Evolutionary conservation across 2,329 filamentous ascomycete genomes (phyloP), one percentile per base, ranked within the genome.

Genomic region (Metarhizium guizhouense): DNA sequence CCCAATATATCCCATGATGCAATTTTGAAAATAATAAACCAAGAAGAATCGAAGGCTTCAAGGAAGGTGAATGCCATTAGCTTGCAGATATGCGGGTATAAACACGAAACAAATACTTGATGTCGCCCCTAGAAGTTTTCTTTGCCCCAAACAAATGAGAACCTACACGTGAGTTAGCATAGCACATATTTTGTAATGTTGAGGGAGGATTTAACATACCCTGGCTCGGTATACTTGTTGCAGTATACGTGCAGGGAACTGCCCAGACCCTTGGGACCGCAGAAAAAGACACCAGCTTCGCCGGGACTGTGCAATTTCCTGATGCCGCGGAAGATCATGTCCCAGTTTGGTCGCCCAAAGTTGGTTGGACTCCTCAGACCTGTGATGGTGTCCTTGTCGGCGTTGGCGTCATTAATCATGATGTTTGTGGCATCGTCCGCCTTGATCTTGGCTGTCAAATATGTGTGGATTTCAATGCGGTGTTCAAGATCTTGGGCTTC

Each of bases 321-420:
- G 67, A 95, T 88, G 54, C 86, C 86, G 60, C 88, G 82, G 75
- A 94, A 94, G 64, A 95, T 88, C 82, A 90, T 90, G 67, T 94
- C 88, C 90, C 90, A 94, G 73, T 94, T 93, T 16, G 90, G 90
- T 29, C 88, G 79, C 54, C 90, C 90, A 68, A 94, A 91, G 74
- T 91, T 94, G 47, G 89, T 94, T 20, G 88, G 88, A 54, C 88
- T 86, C 51, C 88, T 81, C 34, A 94, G 79, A 54, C 90, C 89
- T 0, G 89, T 94, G 68, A 94, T 92, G 64, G 88, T 84, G 69
- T 94, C 88, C 70, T 87, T 87, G 68, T 93, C 87, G 61, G 87
- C 86, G 66, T 91, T 89, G 68, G 86, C 88, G 64, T 92, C 88
- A 74, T 93, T 92, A 77, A 93, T 91, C 88, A 93, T 93, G 74